Base-by-base conservation (phyloP, 495 filamentous ascomycete species). In the Neurospora sp. region DNA sequence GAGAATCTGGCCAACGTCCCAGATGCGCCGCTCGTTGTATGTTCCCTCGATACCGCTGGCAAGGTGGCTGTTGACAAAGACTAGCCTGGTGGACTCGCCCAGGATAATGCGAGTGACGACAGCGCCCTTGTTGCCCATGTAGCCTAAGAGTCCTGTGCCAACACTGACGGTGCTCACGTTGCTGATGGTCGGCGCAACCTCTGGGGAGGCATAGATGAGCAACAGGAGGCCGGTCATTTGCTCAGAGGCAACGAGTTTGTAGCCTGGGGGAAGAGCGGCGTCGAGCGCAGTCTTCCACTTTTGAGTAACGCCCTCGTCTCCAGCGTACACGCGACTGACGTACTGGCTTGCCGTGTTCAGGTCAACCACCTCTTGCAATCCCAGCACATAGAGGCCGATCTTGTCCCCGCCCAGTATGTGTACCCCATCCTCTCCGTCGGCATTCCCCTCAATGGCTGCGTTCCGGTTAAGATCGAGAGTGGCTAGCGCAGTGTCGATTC, bases 111-210 rank as follows among this genome's bases (percentile, higher is more conserved):
- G 89, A 46, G 92, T 91, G 12, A 89, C 88, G 9, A 95, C 91
- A 16, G 91, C 94, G 2, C 96, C 96, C 81, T 99, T 99, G 77
- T 99, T 99, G 6, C 96, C 96, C 86, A 97, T 89, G 74, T 96
- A 97, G 0, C 96, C 95, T 80, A 95, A 88, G 68, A 97, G 77
- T 1, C 96, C 94, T 0, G 96, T 98, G 4, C 94, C 94, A 6
- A 97, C 91, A 69, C 83, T 91, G 10, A 88, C 88, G 12, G 89
- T 93, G 76, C 91, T 94, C 69, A 97, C 89, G 40, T 90, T 91
- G 42, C 89, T 91, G 42, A 97, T 85, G 3, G 88, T 89, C 1
- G 90, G 85, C 27, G 87, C 87, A 65, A 98, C 83, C 31, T 85
- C 85, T 0, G 96, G 91, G 0, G 94, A 91, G 2, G 92, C 93